phyloP scores from a whole-genome alignment of 78 protist species.

The Pelomyxa schiedti region DNA sequence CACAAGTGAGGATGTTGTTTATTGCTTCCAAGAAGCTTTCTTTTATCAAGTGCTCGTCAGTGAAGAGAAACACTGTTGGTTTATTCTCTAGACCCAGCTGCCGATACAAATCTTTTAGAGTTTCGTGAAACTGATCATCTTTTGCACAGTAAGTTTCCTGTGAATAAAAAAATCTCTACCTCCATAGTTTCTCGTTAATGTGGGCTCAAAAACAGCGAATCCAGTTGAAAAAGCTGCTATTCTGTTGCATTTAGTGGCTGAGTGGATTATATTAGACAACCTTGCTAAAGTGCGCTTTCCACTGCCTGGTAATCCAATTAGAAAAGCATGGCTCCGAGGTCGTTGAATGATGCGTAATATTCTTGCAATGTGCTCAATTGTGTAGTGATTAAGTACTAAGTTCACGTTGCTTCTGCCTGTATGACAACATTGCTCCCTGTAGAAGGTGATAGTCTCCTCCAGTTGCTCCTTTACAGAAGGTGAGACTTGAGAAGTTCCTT shows the following conservation, averaged over 20 bases:
- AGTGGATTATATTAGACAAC: too few relatives aligned
- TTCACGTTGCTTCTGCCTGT: slow-evolving; percentile 32
- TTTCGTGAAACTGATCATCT: slow-evolving; percentile 60
- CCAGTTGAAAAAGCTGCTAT: slow-evolving; percentile 69
- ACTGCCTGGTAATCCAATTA: slow-evolving; percentile 90
- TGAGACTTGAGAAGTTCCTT: too few relatives aligned
- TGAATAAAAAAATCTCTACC: too few relatives aligned
- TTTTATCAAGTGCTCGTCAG: slow-evolving; percentile 76
- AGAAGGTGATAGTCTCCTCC: slow-evolving; percentile 55
- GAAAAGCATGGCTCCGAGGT: slow-evolving; percentile 77
- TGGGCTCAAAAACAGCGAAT: slow-evolving; percentile 27
- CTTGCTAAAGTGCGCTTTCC: slow-evolving; percentile 80
- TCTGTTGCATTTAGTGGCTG: too few relatives aligned
- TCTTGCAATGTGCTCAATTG: slow-evolving; percentile 70
- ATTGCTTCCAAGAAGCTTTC: slow-evolving; percentile 82
- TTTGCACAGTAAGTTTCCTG: too few relatives aligned
- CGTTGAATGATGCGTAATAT: slow-evolving; percentile 67
- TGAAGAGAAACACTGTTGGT: slow-evolving; percentile 60
- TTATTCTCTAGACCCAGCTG: slow-evolving; percentile 49
- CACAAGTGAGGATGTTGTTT: slow-evolving; percentile 69
- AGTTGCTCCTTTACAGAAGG: neutral
- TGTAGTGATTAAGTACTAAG: slow-evolving; percentile 72
- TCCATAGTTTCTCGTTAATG: slow-evolving; percentile 58
- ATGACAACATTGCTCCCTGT: slow-evolving; percentile 30
- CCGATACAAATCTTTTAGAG: slow-evolving; percentile 30